A percentile compares a stretch with the other conserved stretches of the same genome.
Evolutionary conservation across 2,329 filamentous ascomycete species (phyloP).

Genomic region (Neurospora crassa): DNA sequence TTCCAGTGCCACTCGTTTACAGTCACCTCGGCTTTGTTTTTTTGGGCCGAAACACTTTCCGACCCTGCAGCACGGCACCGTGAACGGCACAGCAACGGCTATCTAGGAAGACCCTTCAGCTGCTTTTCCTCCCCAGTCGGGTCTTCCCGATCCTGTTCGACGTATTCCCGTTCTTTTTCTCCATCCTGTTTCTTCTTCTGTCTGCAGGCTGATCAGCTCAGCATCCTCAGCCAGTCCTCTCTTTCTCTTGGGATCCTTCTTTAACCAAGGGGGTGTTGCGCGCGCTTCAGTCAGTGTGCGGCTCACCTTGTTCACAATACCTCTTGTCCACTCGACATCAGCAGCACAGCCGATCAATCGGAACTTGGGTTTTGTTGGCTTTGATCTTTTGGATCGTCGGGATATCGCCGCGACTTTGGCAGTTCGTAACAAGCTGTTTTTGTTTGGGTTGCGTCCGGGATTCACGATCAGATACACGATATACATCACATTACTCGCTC

Average conservation of each 20-base stretch:
- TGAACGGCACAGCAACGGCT: not conserved
- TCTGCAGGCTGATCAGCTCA: not conserved
- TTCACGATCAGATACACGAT: not conserved
- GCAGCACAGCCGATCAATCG: not conserved
- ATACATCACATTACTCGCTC: not conserved
- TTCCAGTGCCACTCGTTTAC: not conserved
- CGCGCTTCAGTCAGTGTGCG: not conserved
- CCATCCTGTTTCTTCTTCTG: not conserved
- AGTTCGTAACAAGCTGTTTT: not conserved
- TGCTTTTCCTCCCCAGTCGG: not conserved
- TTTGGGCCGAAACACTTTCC: not conserved
- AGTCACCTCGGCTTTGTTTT: not conserved
- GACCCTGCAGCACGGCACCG: not conserved
- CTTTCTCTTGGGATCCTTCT: not conserved
- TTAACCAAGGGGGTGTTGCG: not conserved
- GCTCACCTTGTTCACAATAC: not conserved
- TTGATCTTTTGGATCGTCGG: not conserved
- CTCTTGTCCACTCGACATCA: not conserved
- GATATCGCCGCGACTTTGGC: not conserved
- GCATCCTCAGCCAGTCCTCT: not conserved
- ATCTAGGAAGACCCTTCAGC: not conserved
- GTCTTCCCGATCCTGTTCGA: not conserved
- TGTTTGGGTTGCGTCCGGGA: not conserved
- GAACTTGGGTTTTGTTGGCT: not conserved
- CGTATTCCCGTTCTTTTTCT: not conserved